phyloP scores from a whole-genome alignment of 441 rosid genomes.

The Adansonia grandidieri region DNA sequence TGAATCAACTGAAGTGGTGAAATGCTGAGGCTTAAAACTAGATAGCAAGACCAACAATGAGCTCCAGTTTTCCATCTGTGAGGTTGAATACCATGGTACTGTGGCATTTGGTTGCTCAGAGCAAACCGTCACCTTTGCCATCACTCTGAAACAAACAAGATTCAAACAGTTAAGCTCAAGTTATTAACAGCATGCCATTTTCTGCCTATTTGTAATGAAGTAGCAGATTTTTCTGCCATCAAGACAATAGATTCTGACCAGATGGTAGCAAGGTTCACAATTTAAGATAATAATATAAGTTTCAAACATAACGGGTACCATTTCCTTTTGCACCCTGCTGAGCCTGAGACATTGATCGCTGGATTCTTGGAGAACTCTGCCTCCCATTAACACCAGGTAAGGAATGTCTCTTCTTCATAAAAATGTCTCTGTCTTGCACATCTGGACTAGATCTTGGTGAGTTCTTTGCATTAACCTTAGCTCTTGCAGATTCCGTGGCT shows the following conservation, averaged over 20 bases:
- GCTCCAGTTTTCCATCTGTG: slow-evolving; percentile 21
- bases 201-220: no score
- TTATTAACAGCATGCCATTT: neutral
- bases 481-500: slow-evolving; percentile 91
- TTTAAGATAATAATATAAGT: neutral
- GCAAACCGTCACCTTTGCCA: slow-evolving; percentile 78
- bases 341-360: slow-evolving; percentile 63
- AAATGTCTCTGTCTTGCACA: slow-evolving; percentile 70
- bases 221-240: no score
- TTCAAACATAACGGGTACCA: slow-evolving; percentile 42
- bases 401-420: slow-evolving; percentile 84
- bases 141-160: slow-evolving; percentile 62
- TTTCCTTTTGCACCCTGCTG: slow-evolving; percentile 71
- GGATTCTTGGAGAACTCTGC: slow-evolving; percentile 85
- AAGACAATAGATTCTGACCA: neutral
- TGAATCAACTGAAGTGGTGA: slow-evolving; percentile 16
- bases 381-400: slow-evolving; percentile 84
- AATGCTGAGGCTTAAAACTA: slow-evolving; percentile 27
- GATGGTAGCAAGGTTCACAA: neutral
- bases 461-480: slow-evolving; percentile 74
- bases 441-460: slow-evolving; percentile 98
- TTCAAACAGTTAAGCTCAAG: slow-evolving; percentile 2
- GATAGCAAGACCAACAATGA: slow-evolving; percentile 25
- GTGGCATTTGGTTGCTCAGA: neutral
- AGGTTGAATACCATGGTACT: slow-evolving; percentile 17